These are phyloP conservation scores for Elsinoe australis DNA, from an alignment of 2,329 filamentous ascomycete species.

Conservation along the genomic window DNA sequence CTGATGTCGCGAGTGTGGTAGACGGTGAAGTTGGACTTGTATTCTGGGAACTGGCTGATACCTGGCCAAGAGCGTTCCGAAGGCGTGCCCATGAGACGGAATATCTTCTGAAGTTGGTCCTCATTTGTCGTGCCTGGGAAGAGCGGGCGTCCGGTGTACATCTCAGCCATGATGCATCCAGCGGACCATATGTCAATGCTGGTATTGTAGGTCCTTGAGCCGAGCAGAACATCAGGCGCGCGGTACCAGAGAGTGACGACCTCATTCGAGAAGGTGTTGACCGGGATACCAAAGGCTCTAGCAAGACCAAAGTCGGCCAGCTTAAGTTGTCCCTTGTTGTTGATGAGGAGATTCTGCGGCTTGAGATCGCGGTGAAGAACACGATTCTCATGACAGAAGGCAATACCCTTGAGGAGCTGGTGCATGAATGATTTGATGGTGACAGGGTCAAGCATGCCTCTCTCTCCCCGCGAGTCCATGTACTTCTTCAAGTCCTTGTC, in stretches of 20 bases:
- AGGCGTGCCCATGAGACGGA: slow-evolving; percentile 96
- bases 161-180: slow-evolving; percentile 99
- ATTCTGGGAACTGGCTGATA: slow-evolving; percentile 92
- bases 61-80: slow-evolving; percentile 94
- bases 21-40: slow-evolving; percentile 90
- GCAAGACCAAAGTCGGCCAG: slow-evolving; percentile 92
- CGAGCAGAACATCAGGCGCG: slow-evolving; percentile 88
- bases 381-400: slow-evolving; percentile 95
- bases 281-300: slow-evolving; percentile 89
- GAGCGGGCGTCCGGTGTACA: slow-evolving; percentile 91
- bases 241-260: slow-evolving; percentile 98
- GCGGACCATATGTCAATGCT: slow-evolving; percentile 99
- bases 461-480: slow-evolving; percentile 89
- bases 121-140: slow-evolving; percentile 98
- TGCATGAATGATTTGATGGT: slow-evolving; percentile 99
- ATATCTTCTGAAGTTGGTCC: slow-evolving; percentile 94
- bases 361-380: slow-evolving; percentile 94
- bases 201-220: slow-evolving; percentile 96
- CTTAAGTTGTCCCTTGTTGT: slow-evolving; percentile 82
- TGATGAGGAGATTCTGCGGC: slow-evolving; percentile 93
- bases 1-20: slow-evolving; percentile 88
- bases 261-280: slow-evolving; percentile 97
- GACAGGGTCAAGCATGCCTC: slow-evolving; percentile 76
- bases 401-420: slow-evolving; percentile 89
- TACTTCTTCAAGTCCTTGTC: slow-evolving; percentile 97